Evolutionary conservation across 1,139 yeast genomes (phyloP).

Genomic region (Taphrina communis): DNA sequence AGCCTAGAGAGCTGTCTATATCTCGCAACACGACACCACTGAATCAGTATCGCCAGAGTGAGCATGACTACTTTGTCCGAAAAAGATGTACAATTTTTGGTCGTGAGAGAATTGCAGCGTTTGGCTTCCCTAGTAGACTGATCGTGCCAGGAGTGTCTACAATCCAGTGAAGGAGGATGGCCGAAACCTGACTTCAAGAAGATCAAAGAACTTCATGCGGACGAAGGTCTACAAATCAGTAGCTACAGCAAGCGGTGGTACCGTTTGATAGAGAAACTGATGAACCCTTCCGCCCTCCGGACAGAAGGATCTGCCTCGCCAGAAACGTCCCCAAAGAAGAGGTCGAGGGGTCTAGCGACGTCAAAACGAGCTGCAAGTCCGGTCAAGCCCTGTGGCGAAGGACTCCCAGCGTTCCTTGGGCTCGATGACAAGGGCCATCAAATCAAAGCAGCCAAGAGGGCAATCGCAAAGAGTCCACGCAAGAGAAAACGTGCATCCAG

Average conservation of each 20-base stretch:
- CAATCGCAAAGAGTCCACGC: neutral
- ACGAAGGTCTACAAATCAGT: neutral
- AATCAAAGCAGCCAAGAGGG: neutral
- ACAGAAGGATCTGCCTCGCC: neutral
- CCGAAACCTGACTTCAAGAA: slow-evolving; percentile 11
- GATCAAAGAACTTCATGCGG: slow-evolving; percentile 8
- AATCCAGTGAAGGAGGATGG: neutral
- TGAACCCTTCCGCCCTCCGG: neutral
- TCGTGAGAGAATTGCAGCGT: neutral
- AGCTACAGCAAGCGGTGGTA: slow-evolving; percentile 15
- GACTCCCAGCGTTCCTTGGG: slow-evolving; percentile 1
- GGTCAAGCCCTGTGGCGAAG: neutral
- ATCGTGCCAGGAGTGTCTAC: slow-evolving; percentile 3
- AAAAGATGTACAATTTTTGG: neutral
- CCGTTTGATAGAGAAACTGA: slow-evolving; percentile 10
- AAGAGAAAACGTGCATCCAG: neutral
- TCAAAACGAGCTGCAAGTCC: neutral
- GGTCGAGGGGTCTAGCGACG: neutral
- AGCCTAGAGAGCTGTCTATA: no score
- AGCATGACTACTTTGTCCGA: neutral
- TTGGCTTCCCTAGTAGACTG: neutral
- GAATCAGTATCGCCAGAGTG: neutral
- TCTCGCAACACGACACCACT: no score
- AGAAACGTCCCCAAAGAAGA: slow-evolving; percentile 5
- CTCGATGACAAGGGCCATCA: neutral